A percentile compares a stretch with the other conserved stretches of the same genome.
Conservation (phyloP, 352 stramenopile species). For the Phytopythium kandeliae region DNA sequence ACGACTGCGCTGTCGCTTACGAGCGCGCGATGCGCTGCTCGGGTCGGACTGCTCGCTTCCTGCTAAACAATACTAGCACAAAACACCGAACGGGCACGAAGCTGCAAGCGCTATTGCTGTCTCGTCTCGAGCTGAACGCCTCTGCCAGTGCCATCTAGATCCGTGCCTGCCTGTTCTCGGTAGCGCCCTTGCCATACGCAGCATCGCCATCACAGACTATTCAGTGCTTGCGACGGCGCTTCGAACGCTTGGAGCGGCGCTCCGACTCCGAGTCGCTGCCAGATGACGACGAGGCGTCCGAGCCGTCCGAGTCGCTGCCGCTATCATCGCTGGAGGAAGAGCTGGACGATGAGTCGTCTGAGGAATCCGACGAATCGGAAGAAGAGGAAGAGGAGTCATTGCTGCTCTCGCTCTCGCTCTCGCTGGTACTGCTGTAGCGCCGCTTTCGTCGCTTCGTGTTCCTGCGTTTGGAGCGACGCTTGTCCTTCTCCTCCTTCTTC, state of each 20-base stretch:
- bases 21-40: too few species aligned
- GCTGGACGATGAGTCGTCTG: conserved; percentile 12
- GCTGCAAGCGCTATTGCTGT: too few species aligned
- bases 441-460: conserved; percentile 19
- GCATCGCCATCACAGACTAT: not conserved
- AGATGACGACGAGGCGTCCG: conserved; percentile 21
- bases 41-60: not conserved
- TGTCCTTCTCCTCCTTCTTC: conserved; percentile 11
- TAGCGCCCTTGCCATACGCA: not conserved
- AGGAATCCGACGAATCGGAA: too few species aligned
- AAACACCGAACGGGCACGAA: too few species aligned
- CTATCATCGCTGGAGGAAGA: conserved; percentile 16
- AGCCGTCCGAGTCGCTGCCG: conserved; percentile 9
- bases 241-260: conserved; percentile 17
- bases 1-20: too few species aligned
- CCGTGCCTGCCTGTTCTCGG: too few species aligned
- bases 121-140: too few species aligned
- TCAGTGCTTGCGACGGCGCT: conserved; percentile 39
- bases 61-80: not conserved
- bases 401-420: too few species aligned
- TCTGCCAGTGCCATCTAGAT: too few species aligned
- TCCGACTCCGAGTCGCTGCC: conserved; percentile 17
- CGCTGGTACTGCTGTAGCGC: conserved; percentile 22
- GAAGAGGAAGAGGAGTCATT: conserved; percentile 15
- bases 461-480: conserved; percentile 17